phyloP scores from a whole-genome alignment of 306 rosid genomes.

The Pachyrhizus erosus region DNA sequence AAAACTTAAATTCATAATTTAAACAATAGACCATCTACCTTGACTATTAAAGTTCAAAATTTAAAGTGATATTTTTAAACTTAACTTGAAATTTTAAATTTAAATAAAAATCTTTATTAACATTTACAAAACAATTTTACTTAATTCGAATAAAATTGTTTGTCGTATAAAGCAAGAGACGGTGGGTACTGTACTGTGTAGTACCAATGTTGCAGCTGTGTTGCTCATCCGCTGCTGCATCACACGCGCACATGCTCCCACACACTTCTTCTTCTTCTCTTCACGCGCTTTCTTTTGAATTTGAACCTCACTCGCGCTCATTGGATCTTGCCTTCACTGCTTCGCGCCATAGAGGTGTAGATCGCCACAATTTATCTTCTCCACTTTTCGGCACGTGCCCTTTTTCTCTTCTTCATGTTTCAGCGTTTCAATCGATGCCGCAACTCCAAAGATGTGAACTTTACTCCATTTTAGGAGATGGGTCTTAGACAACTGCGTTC shows the following conservation, averaged over 20 bases:
- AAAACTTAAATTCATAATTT: too few relatives aligned
- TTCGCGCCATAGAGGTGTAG: conserved; percentile 27
- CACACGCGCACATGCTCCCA: neutral
- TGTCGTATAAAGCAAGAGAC: neutral
- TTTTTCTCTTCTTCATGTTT: neutral
- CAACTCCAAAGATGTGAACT: conserved; percentile 16
- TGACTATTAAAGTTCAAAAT: too few relatives aligned
- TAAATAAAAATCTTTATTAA: too few relatives aligned
- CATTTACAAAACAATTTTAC: too few relatives aligned
- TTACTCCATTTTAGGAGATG: conserved; percentile 1
- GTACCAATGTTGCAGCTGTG: conserved; percentile 3
- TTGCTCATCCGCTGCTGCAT: neutral
- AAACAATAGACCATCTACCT: too few relatives aligned
- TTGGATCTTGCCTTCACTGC: neutral
- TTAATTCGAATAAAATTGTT: too few relatives aligned
- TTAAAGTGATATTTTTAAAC: too few relatives aligned
- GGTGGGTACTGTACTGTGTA: neutral
- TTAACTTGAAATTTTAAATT: too few relatives aligned
- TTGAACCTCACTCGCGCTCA: neutral
- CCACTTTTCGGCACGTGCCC: neutral
- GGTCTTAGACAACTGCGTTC: neutral
- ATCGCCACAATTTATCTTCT: neutral
- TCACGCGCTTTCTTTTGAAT: neutral
- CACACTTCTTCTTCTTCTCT: neutral
- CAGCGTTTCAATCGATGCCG: neutral